A percentile compares a stretch with the other conserved stretches of the same genome.
phyloP scores from a whole-genome alignment of 1,284 basidiomycete genomes.

The Pseudozyma hubeiensis region DNA sequence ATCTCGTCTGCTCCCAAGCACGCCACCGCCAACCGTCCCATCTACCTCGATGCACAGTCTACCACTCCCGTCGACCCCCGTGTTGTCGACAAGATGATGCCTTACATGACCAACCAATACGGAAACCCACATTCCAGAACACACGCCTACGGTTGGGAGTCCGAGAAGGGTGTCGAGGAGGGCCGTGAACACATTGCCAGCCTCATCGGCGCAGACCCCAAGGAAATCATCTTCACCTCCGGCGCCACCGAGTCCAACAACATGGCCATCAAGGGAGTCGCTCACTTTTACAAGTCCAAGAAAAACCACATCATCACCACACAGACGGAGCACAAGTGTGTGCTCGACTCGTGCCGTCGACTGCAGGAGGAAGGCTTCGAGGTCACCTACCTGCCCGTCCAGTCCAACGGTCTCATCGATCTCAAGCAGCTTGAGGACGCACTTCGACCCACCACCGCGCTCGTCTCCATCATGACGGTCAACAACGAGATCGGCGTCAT shows the following conservation, averaged over 20 bases:
- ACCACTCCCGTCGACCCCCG: slow-evolving; percentile 98
- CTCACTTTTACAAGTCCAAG: slow-evolving; percentile 76
- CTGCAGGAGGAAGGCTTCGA: slow-evolving; percentile 97
- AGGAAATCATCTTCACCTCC: slow-evolving; percentile 97
- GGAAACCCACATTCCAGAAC: slow-evolving; percentile 98
- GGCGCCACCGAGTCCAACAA: slow-evolving; percentile 99
- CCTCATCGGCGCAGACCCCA: slow-evolving; percentile 91
- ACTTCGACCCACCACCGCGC: slow-evolving; percentile 83
- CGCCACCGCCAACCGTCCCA: slow-evolving; percentile 60
- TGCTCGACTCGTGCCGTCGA: slow-evolving; percentile 95
- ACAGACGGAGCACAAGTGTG: slow-evolving; percentile 92
- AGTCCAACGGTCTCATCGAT: slow-evolving; percentile 84
- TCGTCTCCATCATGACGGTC: slow-evolving; percentile 97
- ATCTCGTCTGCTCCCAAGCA: slow-evolving; percentile 39
- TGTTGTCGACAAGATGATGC: slow-evolving; percentile 96
- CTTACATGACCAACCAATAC: slow-evolving; percentile 93
- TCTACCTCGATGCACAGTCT: slow-evolving; percentile 71
- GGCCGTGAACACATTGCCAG: slow-evolving; percentile 90
- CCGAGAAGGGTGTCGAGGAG: slow-evolving; percentile 91
- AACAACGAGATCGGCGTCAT: slow-evolving; percentile 99
- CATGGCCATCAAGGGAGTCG: slow-evolving; percentile 96
- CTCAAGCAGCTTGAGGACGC: slow-evolving; percentile 81
- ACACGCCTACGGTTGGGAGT: slow-evolving; percentile 99
- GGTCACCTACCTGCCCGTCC: slow-evolving; percentile 94
- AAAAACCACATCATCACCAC: slow-evolving; percentile 74